Percentiles rank a stretch among this genome's conserved stretches.
Evolutionary conservation across 495 filamentous ascomycete genomes (phyloP).

Genomic region (Trichoderma orchidacearum): DNA sequence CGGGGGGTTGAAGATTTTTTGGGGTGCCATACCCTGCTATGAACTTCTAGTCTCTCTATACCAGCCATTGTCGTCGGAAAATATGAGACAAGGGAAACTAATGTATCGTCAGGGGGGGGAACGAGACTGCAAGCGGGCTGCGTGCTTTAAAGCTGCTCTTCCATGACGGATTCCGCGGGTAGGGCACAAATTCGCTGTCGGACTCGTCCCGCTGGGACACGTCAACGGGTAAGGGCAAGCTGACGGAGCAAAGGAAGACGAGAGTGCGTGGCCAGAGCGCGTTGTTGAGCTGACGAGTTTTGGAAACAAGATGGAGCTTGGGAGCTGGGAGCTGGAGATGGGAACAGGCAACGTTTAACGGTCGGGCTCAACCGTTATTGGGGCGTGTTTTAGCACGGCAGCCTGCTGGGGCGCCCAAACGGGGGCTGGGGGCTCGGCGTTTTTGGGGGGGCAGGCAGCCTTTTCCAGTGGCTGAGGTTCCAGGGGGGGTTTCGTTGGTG

Average conservation of each 20-base stretch:
- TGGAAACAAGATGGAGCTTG: not conserved
- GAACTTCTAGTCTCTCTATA: constrained; percentile 95
- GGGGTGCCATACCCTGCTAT: constrained; percentile 66
- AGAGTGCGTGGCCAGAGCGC: not conserved
- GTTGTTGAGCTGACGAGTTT: not conserved
- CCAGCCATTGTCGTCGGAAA: constrained; percentile 50
- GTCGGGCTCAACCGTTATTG: no score
- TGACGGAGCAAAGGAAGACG: not conserved
- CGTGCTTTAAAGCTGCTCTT: not conserved
- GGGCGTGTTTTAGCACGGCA: no score
- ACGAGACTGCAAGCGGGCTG: no score
- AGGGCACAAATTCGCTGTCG: not conserved
- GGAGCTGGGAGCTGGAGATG: not conserved
- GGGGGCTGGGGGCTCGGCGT: no score
- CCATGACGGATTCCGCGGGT: not conserved
- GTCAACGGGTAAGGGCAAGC: not conserved
- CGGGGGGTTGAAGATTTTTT: not conserved
- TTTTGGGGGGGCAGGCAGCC: no score
- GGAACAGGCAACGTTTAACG: no score
- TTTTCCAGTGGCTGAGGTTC: no score
- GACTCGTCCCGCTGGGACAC: no score
- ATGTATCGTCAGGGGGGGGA: no score
- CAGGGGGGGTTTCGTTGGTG: no score
- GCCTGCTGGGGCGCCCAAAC: no score
- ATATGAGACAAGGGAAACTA: not conserved